phyloP scores from a whole-genome alignment of 441 rosid species.

The Flueggea neowawraea region DNA sequence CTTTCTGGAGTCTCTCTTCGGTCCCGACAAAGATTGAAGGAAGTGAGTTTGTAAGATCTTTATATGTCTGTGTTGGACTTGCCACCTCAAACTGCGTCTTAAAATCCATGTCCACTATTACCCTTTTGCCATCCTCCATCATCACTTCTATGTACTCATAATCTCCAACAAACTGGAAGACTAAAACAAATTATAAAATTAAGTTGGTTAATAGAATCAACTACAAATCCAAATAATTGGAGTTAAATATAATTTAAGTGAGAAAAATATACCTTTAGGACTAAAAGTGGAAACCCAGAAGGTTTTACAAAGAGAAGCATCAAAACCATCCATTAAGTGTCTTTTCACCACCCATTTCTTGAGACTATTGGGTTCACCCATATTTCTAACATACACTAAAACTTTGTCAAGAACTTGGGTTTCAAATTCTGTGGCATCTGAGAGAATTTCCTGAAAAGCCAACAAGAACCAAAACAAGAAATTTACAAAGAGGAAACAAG shows the following conservation, averaged over 20 bases:
- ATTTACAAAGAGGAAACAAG: not conserved
- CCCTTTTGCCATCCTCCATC: constrained; percentile 13
- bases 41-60: constrained; percentile 25
- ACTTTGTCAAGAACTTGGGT: constrained; percentile 26
- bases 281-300: constrained; percentile 41
- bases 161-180: constrained; percentile 25
- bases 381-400: constrained; percentile 30
- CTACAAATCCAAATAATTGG: not conserved
- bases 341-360: constrained; percentile 38
- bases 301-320: constrained; percentile 41
- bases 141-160: constrained; percentile 38
- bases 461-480: not conserved
- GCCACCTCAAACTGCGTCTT: constrained; percentile 48
- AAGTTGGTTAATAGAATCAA: not conserved
- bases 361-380: constrained; percentile 14
- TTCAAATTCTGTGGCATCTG: constrained; percentile 29
- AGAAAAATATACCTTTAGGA: constrained; percentile 22
- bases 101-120: constrained; percentile 45
- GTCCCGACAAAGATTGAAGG: constrained; percentile 36
- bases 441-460: constrained; percentile 1
- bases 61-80: constrained; percentile 40
- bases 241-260: too few relatives aligned
- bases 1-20: constrained; percentile 30
- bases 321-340: constrained; percentile 40
- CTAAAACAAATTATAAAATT: too few relatives aligned